phyloP scores from a whole-genome alignment of 176 grass and related monocot species.

The Saccharum spontaneum region DNA sequence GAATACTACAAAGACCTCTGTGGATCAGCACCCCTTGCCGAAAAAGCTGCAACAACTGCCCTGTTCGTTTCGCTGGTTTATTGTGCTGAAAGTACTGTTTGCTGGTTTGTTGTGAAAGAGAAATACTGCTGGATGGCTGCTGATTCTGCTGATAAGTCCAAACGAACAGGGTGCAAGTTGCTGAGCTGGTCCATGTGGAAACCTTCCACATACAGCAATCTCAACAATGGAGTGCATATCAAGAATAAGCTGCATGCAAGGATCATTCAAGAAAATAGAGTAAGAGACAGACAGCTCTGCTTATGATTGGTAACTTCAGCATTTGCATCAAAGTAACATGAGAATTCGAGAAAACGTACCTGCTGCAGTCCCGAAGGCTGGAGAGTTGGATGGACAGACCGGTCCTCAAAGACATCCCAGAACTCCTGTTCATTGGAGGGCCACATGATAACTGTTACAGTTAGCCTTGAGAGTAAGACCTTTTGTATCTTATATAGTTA shows the following conservation, averaged over 20 bases:
- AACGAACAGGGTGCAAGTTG: constrained; percentile 72
- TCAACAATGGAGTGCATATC: constrained; percentile 98
- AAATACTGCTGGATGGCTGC: no score
- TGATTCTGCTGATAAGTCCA: no score
- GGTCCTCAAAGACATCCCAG: constrained; percentile 80
- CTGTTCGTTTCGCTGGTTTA: no score
- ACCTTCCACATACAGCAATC: constrained; percentile 88
- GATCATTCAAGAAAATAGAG: neutral
- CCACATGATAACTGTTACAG: constrained; percentile 92
- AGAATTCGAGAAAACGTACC: constrained; percentile 35
- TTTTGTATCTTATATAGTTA: constrained; percentile 95
- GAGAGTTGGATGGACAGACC: constrained; percentile 61
- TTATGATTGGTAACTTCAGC: neutral
- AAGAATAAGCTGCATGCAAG: constrained; percentile 83
- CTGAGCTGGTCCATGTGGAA: constrained; percentile 83
- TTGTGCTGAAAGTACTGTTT: no score
- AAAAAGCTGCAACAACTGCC: constrained; percentile 81
- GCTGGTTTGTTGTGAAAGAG: no score
- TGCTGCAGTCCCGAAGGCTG: constrained; percentile 80
- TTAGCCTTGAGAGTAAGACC: constrained; percentile 81
- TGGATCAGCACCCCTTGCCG: constrained; percentile 72
- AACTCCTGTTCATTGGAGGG: constrained; percentile 92
- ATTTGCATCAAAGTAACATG: neutral
- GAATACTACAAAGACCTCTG: constrained; percentile 55
- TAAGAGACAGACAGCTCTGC: neutral